These are phyloP conservation scores for Colletotrichum agaves DNA, from an alignment of 2,329 filamentous ascomycete genomes.

Conservation along the genomic window DNA sequence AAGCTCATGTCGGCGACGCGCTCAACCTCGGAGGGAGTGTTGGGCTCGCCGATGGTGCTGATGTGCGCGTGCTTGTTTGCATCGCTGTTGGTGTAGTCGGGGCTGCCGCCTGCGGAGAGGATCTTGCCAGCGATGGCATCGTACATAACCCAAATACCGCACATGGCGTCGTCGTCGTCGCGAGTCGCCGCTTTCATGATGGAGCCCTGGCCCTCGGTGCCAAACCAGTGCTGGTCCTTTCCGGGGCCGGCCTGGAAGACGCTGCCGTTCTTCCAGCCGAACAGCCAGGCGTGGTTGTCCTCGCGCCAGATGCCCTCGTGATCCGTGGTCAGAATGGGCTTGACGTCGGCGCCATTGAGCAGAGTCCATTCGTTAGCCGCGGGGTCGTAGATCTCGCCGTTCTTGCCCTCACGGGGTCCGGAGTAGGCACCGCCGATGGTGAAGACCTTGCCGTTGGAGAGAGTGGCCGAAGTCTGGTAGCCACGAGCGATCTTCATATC, in stretches of 20 bases:
- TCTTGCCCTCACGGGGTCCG: constrained; percentile 60
- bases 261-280: constrained; percentile 57
- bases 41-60: constrained; percentile 56
- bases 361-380: constrained; percentile 57
- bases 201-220: constrained; percentile 54
- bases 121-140: constrained; percentile 69
- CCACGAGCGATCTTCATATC: constrained; percentile 60
- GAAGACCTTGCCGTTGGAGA: constrained; percentile 66
- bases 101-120: constrained; percentile 61
- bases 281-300: constrained; percentile 48
- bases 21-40: constrained; percentile 41
- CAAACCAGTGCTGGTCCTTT: constrained; percentile 67
- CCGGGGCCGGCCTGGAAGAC: constrained; percentile 67
- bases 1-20: constrained; percentile 48
- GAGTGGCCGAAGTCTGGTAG: constrained; percentile 62
- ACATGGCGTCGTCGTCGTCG: constrained; percentile 61
- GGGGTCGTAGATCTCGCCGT: constrained; percentile 65
- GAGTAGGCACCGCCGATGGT: constrained; percentile 66
- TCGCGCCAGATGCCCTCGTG: constrained; percentile 61
- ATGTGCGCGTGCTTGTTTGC: constrained; percentile 59
- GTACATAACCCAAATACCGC: constrained; percentile 66
- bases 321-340: constrained; percentile 61
- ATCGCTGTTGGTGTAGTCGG: constrained; percentile 55
- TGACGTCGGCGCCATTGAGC: constrained; percentile 54
- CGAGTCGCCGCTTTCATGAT: constrained; percentile 55